Conservation (phyloP, 1,139 yeast species). For the Blastobotrys arbuscula region DNA sequence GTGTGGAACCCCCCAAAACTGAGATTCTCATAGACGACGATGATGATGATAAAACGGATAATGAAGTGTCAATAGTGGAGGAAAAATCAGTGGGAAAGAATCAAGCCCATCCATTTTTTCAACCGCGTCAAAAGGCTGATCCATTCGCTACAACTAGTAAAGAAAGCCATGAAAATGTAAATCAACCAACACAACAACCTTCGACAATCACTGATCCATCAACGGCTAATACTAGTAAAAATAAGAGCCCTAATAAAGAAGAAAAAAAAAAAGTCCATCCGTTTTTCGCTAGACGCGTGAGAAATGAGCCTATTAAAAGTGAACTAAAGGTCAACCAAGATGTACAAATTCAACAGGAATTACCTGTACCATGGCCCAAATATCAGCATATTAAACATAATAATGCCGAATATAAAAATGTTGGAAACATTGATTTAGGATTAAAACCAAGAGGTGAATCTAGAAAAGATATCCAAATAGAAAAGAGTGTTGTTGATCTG, state of each 20-base stretch:
- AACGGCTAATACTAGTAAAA: background rate
- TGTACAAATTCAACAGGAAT: background rate
- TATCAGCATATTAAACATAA: slow-evolving; percentile 12
- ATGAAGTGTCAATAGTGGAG: slow-evolving; percentile 2
- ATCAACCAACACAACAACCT: background rate
- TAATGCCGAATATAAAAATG: background rate
- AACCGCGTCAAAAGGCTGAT: background rate
- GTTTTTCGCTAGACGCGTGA: slow-evolving; percentile 19
- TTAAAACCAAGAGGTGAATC: background rate
- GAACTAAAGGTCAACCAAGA: background rate
- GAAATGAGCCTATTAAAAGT: slow-evolving; percentile 5
- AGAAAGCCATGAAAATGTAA: background rate
- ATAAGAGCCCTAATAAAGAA: background rate
- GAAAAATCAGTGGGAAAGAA: background rate
- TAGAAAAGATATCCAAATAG: background rate
- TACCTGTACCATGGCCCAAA: slow-evolving; percentile 18
- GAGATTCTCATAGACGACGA: background rate
- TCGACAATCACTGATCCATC: background rate
- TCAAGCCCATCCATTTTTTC: slow-evolving; percentile 13
- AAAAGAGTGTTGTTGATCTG: background rate
- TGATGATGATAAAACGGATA: slow-evolving; percentile 9
- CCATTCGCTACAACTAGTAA: background rate
- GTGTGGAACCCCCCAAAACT: background rate
- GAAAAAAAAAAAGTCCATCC: slow-evolving; percentile 20
- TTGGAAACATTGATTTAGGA: background rate